Conservation (phyloP, 75 land plant genomes). For the Adiantum capillusveneris region DNA sequence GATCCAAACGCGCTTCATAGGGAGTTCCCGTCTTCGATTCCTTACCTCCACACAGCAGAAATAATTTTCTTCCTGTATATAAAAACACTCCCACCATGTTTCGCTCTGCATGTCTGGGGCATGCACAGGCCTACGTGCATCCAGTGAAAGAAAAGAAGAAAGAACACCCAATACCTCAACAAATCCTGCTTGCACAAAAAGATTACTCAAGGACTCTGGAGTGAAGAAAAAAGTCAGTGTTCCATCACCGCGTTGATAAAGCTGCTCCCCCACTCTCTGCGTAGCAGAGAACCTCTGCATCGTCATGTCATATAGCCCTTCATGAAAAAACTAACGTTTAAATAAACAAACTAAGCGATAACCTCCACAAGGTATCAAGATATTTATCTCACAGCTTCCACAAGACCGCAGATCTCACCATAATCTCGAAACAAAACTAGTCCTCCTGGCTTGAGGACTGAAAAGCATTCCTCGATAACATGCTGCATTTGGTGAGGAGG, state of each 20-base stretch:
- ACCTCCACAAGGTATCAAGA: too few species aligned
- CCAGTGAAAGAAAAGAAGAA: neutral
- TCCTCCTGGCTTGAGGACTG: conserved; percentile 73
- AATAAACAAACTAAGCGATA: too few species aligned
- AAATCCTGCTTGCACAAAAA: conserved; percentile 63
- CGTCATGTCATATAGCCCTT: conserved; percentile 96
- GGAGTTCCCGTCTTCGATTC: conserved; percentile 59
- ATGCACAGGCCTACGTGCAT: neutral
- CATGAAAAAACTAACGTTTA: too few species aligned
- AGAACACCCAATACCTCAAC: conserved; percentile 41
- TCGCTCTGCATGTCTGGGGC: neutral
- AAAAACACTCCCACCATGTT: too few species aligned
- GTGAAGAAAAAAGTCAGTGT: conserved; percentile 84
- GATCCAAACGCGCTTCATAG: conserved; percentile 91
- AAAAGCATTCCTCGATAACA: conserved; percentile 49
- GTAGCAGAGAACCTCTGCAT: conserved; percentile 75
- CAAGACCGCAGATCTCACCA: conserved; percentile 32
- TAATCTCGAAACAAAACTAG: conserved; percentile 75
- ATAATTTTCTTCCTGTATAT: conserved; percentile 62
- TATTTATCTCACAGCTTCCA: too few species aligned
- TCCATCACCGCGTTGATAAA: conserved; percentile 78
- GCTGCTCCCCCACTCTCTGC: conserved; percentile 53
- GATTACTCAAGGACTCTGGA: conserved; percentile 40
- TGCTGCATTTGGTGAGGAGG: conserved; percentile 57
- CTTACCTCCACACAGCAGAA: conserved; percentile 79